These are phyloP conservation scores for Nitzschia palea DNA, from an alignment of 108 stramenopile species.

Conservation along the genomic window DNA sequence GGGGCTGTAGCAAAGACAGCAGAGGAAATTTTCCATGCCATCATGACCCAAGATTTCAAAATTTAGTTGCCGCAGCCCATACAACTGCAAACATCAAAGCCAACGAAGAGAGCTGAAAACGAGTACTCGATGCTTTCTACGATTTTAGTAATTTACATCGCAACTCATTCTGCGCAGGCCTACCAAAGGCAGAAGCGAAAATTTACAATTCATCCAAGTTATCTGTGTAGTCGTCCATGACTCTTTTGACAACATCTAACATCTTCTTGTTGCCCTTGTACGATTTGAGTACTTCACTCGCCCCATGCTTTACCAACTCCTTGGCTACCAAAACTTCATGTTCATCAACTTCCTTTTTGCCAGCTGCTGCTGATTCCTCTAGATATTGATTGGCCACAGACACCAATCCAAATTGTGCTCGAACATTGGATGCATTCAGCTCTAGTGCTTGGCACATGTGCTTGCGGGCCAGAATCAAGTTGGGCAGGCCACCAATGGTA, in stretches of 20 bases:
- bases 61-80: no score
- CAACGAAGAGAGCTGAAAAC: no score
- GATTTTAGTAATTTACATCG: no score
- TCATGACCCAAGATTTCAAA: slow-evolving; percentile 15
- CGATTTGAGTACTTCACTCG: slow-evolving; percentile 46
- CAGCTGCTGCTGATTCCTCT: slow-evolving; percentile 42
- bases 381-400: slow-evolving; percentile 66
- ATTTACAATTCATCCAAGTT: slow-evolving; percentile 12
- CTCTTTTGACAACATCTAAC: slow-evolving; percentile 39
- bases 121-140: no score
- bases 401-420: slow-evolving; percentile 75
- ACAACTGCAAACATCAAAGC: no score
- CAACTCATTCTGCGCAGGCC: no score
- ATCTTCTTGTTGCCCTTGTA: slow-evolving; percentile 63
- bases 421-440: slow-evolving; percentile 57
- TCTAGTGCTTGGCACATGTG: slow-evolving; percentile 81
- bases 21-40: slow-evolving; percentile 20
- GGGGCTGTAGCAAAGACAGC: slow-evolving; percentile 13
- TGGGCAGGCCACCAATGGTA: slow-evolving; percentile 65
- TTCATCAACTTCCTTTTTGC: slow-evolving; percentile 59
- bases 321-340: slow-evolving; percentile 65
- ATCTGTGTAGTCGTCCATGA: slow-evolving; percentile 49
- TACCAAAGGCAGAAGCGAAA: no score
- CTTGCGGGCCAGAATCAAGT: slow-evolving; percentile 66
- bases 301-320: slow-evolving; percentile 67